Evolutionary conservation across 2,329 filamentous ascomycete genomes (phyloP), one percentile per base, ranked within the genome.

Genomic region (Ceratocystis colombiana): DNA sequence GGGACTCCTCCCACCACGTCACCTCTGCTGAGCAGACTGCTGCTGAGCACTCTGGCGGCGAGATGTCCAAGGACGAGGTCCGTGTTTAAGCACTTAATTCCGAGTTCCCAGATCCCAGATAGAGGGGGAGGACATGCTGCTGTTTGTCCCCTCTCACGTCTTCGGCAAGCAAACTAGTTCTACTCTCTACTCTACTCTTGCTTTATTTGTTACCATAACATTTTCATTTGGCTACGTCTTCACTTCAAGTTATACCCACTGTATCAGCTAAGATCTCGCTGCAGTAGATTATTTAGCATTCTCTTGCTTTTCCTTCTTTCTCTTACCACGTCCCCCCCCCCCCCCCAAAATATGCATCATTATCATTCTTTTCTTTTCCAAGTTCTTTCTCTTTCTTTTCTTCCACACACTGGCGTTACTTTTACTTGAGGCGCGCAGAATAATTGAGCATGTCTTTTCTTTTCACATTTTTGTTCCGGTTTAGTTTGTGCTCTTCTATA

Each of bases 1-100:
- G 76, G 76, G 72, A 75, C 50, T 68, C 66, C n/a, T 65, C 66
- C 64, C 65, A 68, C 63, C 66, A 68, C 48, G 41, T 68, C 25
- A 15, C 37, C 45, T 65, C 66, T 12, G 62, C 66, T 25, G 66
- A 68, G 46, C 66, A 65, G 59, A 68, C 66, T 25, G 65, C 66
- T 25, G 62, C 66, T 17, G 66, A 67, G 66, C 66, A 67, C 37
- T 68, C 66, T 65, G 66, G 66, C 7, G 66, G 61, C 30, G 66
- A 68, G 59, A 59, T 63, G 46, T 65, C 64, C 44, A 59, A 65
- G 63, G 66, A 68, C 37, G 66, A 67, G 66, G 33, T 59, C 37
- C 48, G 63, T 20, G 66, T 65, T 20, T 68, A 65, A 65, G 37
- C 64, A 12, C 20, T 25, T n/a, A 12, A 17, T 15, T 62, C 59